Evolutionary conservation across 192 early-diverging fungal genomes (phyloP).

Genomic region (Backusella tuberculispora): DNA sequence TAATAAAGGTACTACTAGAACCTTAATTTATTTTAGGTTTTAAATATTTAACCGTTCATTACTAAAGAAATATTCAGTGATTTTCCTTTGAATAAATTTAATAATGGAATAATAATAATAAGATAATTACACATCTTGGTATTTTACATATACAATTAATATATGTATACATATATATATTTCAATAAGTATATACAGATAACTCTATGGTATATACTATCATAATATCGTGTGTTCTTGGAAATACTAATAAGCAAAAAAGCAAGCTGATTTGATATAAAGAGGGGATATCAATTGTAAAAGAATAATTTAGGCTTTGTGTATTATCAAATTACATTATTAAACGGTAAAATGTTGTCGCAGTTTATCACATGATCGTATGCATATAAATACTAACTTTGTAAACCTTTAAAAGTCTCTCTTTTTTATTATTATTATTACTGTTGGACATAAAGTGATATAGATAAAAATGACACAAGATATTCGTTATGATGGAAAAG

Average conservation of each 20-base stretch:
- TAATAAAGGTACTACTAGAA: not conserved
- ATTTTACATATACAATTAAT: not conserved
- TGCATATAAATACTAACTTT: not conserved
- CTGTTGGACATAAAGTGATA: not conserved
- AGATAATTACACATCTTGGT: no score
- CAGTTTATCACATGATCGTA: not conserved
- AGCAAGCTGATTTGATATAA: not conserved
- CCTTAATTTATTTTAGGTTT: not conserved
- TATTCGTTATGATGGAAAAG: conserved; percentile 78
- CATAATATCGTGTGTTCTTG: not conserved
- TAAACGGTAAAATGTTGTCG: conserved; percentile 14
- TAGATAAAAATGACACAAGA: conserved; percentile 34
- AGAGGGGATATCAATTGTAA: not conserved
- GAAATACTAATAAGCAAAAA: not conserved
- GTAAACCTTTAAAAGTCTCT: not conserved
- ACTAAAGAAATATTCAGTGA: not conserved
- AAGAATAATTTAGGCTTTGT: not conserved
- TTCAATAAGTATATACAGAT: not conserved
- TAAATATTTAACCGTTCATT: conserved; percentile 9
- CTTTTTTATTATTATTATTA: not conserved
- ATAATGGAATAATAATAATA: not conserved
- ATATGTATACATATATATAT: not conserved
- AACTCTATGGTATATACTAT: no score
- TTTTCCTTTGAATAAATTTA: not conserved
- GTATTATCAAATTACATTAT: not conserved